These are phyloP conservation scores for Backusella luteola DNA, from an alignment of 192 early-diverging fungal genomes.

Conservation along the genomic window DNA sequence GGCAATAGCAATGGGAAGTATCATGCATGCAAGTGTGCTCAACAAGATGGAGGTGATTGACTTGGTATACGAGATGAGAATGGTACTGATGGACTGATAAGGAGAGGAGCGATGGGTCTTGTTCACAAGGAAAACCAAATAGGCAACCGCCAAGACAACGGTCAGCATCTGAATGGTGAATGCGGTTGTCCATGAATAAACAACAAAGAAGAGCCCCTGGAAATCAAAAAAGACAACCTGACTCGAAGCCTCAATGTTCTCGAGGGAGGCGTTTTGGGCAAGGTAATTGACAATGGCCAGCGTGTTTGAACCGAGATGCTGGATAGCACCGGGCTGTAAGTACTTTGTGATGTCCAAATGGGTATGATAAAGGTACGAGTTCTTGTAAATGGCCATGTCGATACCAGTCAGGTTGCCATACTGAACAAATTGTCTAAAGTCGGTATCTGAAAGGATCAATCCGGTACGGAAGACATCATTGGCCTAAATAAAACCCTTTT, in stretches of 20 bases:
- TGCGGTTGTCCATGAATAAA: slow-evolving; percentile 55
- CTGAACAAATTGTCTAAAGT: slow-evolving; percentile 73
- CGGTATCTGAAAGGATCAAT: slow-evolving; percentile 70
- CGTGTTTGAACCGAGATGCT: slow-evolving; percentile 73
- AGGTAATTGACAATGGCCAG: slow-evolving; percentile 52
- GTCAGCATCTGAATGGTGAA: slow-evolving; percentile 47
- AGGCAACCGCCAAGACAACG: slow-evolving; percentile 25
- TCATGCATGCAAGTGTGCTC: slow-evolving; percentile 27
- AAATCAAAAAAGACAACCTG: slow-evolving; percentile 65
- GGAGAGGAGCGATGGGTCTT: slow-evolving; percentile 20
- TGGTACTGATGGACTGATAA: slow-evolving; percentile 24
- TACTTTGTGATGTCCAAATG: slow-evolving; percentile 59
- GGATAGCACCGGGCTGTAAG: slow-evolving; percentile 58
- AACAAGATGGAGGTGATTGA: slow-evolving; percentile 31
- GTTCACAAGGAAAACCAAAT: slow-evolving; percentile 27
- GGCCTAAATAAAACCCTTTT: slow-evolving; percentile 25
- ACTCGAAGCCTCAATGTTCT: slow-evolving; percentile 40
- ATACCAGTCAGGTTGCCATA: slow-evolving; percentile 62
- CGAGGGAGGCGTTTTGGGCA: slow-evolving; percentile 45
- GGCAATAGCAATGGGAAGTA: slow-evolving; percentile 31
- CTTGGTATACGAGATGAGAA: slow-evolving; percentile 24
- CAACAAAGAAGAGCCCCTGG: slow-evolving; percentile 53
- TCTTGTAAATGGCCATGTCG: slow-evolving; percentile 75
- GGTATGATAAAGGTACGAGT: slow-evolving; percentile 72
- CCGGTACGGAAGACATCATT: slow-evolving; percentile 60